These are phyloP conservation scores for Lophium mytilinum DNA, from an alignment of 495 filamentous ascomycete species.

Conservation along the genomic window DNA sequence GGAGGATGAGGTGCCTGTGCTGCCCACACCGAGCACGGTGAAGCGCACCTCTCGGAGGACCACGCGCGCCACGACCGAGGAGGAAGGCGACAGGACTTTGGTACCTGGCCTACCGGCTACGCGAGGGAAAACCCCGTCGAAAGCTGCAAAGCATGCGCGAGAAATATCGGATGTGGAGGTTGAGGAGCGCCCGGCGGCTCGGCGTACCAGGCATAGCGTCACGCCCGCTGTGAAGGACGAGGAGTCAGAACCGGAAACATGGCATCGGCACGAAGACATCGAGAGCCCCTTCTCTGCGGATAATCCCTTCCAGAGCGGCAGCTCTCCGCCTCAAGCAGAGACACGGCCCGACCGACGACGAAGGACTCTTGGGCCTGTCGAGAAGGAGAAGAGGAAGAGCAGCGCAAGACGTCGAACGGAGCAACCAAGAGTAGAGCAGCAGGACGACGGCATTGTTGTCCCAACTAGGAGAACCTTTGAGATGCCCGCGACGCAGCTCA, in stretches of 20 bases:
- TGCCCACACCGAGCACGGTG: conserved; percentile 31
- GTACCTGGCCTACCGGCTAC: conserved; percentile 22
- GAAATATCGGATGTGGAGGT: conserved; percentile 36
- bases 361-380: conserved; percentile 28
- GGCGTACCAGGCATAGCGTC: conserved; percentile 38
- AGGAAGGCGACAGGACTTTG: conserved; percentile 17
- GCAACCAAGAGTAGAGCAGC: conserved; percentile 26
- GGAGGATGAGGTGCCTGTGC: conserved; percentile 35
- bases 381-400: conserved; percentile 41
- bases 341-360: conserved; percentile 37
- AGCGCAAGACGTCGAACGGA: conserved; percentile 37
- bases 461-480: conserved; percentile 40
- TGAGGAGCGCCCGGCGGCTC: conserved; percentile 29
- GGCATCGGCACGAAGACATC: conserved; percentile 19
- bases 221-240: conserved; percentile 40
- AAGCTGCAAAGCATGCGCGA: conserved; percentile 48
- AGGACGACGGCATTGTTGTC: conserved; percentile 34
- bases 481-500: conserved; percentile 24
- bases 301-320: conserved; percentile 92
- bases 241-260: conserved; percentile 19
- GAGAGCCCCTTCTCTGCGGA: conserved; percentile 70
- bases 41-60: conserved; percentile 21
- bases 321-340: conserved; percentile 44
- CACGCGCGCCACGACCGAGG: conserved; percentile 22
- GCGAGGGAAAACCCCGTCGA: conserved; percentile 43